phyloP scores from a whole-genome alignment of 2,329 filamentous ascomycete genomes.

The Calonectria pseudoreteaudii region DNA sequence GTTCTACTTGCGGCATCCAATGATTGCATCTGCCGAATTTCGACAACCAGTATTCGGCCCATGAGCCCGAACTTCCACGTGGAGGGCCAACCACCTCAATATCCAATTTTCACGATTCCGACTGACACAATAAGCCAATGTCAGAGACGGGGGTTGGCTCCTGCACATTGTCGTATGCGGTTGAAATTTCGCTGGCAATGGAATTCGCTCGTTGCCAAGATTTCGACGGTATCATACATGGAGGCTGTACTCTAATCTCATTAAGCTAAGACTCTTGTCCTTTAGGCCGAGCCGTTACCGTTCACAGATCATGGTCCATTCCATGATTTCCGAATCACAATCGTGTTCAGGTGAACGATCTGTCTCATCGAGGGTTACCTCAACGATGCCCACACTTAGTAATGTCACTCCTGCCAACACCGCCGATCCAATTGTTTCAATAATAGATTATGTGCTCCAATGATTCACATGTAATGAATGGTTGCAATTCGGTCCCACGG shows the following conservation, averaged over 20 bases:
- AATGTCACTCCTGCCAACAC: not conserved
- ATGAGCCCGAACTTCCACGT: not conserved
- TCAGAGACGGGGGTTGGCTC: not conserved
- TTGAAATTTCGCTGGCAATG: not conserved
- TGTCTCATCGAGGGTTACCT: not conserved
- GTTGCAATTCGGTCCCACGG: too few species aligned
- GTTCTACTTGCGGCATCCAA: not conserved
- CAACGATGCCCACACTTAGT: not conserved
- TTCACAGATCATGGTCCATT: not conserved
- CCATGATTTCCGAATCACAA: too few species aligned
- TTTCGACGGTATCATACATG: not conserved
- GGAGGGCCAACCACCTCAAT: not conserved
- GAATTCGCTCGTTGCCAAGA: too few species aligned
- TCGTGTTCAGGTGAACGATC: not conserved
- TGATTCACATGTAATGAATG: not conserved
- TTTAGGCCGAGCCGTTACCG: not conserved
- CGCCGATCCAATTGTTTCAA: not conserved
- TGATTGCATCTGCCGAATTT: not conserved
- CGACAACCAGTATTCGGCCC: too few species aligned
- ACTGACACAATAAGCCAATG: not conserved
- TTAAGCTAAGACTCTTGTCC: not conserved
- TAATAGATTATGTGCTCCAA: not conserved
- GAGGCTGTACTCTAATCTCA: not conserved
- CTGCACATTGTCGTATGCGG: not conserved
- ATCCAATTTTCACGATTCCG: not conserved